Base-by-base conservation (phyloP, 176 grass and related monocot species). In the Eragrostis curvula region DNA sequence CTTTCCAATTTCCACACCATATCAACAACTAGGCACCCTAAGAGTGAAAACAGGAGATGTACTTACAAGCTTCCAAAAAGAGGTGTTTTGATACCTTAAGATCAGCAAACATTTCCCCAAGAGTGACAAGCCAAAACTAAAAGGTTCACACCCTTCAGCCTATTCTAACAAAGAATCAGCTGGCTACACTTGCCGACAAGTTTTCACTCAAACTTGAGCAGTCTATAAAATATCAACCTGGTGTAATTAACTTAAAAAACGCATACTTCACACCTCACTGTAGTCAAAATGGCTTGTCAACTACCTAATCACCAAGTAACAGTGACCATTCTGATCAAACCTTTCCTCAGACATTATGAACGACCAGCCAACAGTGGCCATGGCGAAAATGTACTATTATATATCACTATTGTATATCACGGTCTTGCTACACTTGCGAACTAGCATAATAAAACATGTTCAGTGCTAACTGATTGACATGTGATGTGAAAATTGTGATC, bases 11-110 rank as follows among this genome's bases (percentile, higher is more conserved):
- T n/a, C n/a, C n/a, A n/a, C n/a, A n/a, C n/a, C n/a, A n/a, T n/a
- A n/a, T n/a, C n/a, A n/a, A 81, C 9, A 53, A 10, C 64, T 16
- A 12, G 16, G 71, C 41, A 67, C 39, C 32, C 27, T 48, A 85
- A 44, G 60, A 56, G 39, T 1, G 10, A 30, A 68, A 17, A n/a
- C 48, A 66, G 17, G 39, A 55, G 51, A 75, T 40, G 71, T 57
- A 84, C 25, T 70, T 69, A 70, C 52, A n/a, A 41, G 9, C 23
- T 32, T 78, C 46, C 45, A 14, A 50, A 62, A 59, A 66, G 7
- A 47, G 3, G 6, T 41, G 47, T 47, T 12, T 12, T 48, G 43
- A 64, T 60, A 76, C n/a, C n/a, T 61, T n/a, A n/a, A n/a, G n/a
- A n/a, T n/a, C n/a, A 53, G 16, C 20, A 63, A 28, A 27, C 11